A percentile compares a stretch with the other conserved stretches of the same genome.
phyloP scores from a whole-genome alignment of 1,284 basidiomycete species.

The Cryptococcus sp. region DNA sequence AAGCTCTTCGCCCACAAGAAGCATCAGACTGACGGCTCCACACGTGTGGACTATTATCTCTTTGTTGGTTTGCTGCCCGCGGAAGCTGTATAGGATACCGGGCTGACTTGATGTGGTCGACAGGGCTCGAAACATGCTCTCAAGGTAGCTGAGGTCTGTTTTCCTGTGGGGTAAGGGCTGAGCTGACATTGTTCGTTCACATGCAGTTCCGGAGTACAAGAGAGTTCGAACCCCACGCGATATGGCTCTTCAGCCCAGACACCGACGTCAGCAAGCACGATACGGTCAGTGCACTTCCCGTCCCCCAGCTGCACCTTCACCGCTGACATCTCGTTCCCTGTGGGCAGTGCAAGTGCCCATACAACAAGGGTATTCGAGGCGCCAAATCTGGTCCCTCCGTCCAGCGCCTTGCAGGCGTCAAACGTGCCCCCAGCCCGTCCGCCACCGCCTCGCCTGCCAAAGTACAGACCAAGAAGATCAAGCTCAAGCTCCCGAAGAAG shows the following conservation, averaged over 20 bases:
- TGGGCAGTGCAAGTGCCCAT: background rate
- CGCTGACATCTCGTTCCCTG: background rate
- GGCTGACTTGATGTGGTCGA: background rate
- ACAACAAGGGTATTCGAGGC: background rate
- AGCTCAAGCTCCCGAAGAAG: too few relatives aligned
- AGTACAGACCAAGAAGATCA: background rate
- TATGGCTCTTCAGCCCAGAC: constrained; percentile 36
- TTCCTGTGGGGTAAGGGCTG: too few relatives aligned
- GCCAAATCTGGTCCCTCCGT: background rate
- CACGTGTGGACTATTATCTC: constrained; percentile 35
- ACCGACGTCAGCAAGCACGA: constrained; percentile 29
- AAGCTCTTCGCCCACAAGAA: constrained; percentile 33
- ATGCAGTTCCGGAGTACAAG: constrained; percentile 23
- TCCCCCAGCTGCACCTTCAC: background rate
- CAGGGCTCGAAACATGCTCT: constrained; percentile 26
- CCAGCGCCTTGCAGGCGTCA: background rate
- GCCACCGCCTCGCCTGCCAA: background rate
- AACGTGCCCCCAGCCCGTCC: background rate
- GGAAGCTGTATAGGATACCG: background rate
- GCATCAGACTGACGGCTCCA: constrained; percentile 16
- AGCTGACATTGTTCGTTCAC: background rate
- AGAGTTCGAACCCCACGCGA: constrained; percentile 36
- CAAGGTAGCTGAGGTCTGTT: too few relatives aligned
- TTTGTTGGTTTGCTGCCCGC: constrained; percentile 21
- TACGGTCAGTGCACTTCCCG: constrained; percentile 13